Conservation (phyloP, 2,329 filamentous ascomycete genomes). For the Cladophialophora bantiana region DNA sequence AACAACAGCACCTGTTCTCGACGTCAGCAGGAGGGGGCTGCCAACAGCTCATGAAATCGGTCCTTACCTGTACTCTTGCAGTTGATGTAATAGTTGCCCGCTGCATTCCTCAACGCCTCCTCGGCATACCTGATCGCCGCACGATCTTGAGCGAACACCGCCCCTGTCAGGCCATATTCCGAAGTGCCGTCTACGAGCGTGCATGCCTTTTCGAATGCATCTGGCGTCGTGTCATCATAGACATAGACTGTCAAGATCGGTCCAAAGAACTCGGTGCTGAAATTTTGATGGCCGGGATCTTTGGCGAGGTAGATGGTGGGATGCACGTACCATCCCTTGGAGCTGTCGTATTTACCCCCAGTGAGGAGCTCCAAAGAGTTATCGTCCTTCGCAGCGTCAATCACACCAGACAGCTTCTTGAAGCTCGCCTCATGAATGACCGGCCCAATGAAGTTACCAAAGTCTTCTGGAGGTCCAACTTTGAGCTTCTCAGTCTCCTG, state of each 20-base stretch:
- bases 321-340: constrained; percentile 76
- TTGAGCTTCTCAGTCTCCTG: constrained; percentile 70
- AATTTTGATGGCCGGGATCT: constrained; percentile 71
- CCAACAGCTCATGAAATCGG: background rate
- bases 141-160: constrained; percentile 76
- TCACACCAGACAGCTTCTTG: constrained; percentile 74
- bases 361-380: constrained; percentile 70
- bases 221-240: constrained; percentile 68
- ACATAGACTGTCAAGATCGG: constrained; percentile 73
- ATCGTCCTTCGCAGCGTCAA: constrained; percentile 76
- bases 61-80: constrained; percentile 70
- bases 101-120: constrained; percentile 72
- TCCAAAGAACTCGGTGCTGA: constrained; percentile 78
- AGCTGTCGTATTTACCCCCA: constrained; percentile 75
- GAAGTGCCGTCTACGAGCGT: constrained; percentile 72
- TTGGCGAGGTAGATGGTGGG: constrained; percentile 77
- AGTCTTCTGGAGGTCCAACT: constrained; percentile 69
- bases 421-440: constrained; percentile 80
- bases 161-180: constrained; percentile 79
- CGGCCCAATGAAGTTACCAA: constrained; percentile 77
- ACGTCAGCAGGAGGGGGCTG: constrained; percentile 3
- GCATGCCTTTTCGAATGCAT: constrained; percentile 64
- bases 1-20: constrained; percentile 50
- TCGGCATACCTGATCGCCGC: constrained; percentile 71
- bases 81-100: constrained; percentile 87